These are phyloP conservation scores for Neonectria magnoliae DNA, from an alignment of 2,329 filamentous ascomycete genomes.

Conservation along the genomic window DNA sequence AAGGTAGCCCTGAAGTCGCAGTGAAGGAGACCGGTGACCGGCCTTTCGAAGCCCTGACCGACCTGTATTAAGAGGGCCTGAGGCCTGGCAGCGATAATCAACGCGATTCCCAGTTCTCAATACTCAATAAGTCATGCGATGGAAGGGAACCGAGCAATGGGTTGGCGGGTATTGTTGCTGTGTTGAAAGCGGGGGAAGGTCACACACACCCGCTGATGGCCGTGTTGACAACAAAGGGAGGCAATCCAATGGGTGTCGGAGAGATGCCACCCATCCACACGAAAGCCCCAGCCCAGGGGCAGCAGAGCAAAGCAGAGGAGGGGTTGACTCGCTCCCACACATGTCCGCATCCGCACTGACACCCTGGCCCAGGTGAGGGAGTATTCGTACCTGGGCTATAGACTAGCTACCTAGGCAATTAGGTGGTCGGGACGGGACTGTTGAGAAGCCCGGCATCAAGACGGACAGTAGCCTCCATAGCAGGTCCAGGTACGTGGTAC, in stretches of 20 bases:
- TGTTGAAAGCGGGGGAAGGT: neutral
- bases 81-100: neutral
- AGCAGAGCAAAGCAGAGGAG: constrained; percentile 4
- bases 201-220: neutral
- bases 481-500: neutral
- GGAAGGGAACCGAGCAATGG: neutral
- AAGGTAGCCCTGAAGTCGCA: neutral
- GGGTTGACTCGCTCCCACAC: constrained; percentile 21
- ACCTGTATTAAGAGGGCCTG: neutral
- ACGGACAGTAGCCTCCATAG: neutral
- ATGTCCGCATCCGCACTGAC: constrained; percentile 6
- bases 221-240: neutral
- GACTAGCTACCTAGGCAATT: too few relatives aligned
- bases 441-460: neutral
- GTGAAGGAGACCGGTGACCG: neutral
- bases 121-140: neutral
- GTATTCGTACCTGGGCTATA: too few relatives aligned
- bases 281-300: neutral
- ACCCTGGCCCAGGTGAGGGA: neutral
- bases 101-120: neutral
- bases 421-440: too few relatives aligned
- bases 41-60: neutral
- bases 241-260: neutral
- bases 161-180: neutral
- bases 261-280: neutral